phyloP scores from a whole-genome alignment of 2,329 filamentous ascomycete species.

The Monascus ruber region DNA sequence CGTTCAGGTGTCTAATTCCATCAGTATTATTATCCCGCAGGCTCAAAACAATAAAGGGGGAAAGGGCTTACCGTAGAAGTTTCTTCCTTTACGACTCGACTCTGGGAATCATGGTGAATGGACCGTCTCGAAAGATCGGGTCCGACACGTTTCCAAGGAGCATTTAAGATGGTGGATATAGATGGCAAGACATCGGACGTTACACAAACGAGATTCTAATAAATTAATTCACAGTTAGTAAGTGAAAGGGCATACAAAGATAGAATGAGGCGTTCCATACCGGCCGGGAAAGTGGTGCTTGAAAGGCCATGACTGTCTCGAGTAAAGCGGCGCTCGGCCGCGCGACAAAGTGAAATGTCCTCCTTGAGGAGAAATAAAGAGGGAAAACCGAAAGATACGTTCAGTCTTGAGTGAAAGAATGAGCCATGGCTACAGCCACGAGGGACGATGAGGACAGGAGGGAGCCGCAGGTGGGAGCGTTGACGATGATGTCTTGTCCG shows the following conservation, averaged over 20 bases:
- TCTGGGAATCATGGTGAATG: constrained; percentile 1
- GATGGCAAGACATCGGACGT: constrained; percentile 35
- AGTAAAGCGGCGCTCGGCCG: constrained; percentile 28
- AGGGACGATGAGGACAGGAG: constrained; percentile 4
- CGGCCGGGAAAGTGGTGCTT: constrained; percentile 36
- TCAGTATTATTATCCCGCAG: constrained; percentile 1
- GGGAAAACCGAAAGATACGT: constrained; percentile 3
- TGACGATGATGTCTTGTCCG: constrained; percentile 7
- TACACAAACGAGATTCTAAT: constrained; percentile 36
- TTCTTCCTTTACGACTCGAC: constrained; percentile 5
- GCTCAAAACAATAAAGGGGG: neutral
- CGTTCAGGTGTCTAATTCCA: constrained; percentile 4
- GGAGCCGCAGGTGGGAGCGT: neutral
- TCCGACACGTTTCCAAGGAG: constrained; percentile 24
- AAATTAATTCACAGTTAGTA: constrained; percentile 1
- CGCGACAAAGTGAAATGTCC: constrained; percentile 9
- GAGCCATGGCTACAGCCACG: constrained; percentile 14
- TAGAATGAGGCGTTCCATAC: constrained; percentile 21
- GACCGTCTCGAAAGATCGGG: constrained; percentile 2
- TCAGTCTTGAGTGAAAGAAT: constrained; percentile 4
- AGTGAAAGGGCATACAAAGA: constrained; percentile 2
- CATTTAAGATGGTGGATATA: constrained; percentile 27
- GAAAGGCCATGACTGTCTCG: constrained; percentile 40
- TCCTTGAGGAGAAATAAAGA: constrained; percentile 6
- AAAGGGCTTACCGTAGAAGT: constrained; percentile 11